These are phyloP conservation scores for Pestalotiopsis fici DNA, from an alignment of 2,329 filamentous ascomycete genomes.

Conservation along the genomic window DNA sequence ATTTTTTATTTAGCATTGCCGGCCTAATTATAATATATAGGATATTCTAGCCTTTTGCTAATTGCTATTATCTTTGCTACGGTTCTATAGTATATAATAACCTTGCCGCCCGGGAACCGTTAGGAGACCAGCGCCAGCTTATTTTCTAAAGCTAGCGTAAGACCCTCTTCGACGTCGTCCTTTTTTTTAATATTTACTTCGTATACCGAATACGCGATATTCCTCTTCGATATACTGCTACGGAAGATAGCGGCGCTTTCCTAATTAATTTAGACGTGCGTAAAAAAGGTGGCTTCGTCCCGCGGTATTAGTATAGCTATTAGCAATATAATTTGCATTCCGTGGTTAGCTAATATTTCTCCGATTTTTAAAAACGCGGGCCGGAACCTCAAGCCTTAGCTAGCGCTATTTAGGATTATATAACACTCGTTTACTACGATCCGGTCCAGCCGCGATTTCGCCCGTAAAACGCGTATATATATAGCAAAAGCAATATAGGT, in stretches of 20 bases:
- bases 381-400: not conserved
- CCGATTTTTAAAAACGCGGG: not conserved
- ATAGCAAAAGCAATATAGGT: not conserved
- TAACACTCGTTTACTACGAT: not conserved
- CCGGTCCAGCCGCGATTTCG: not conserved
- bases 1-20: not conserved
- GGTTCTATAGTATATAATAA: not conserved
- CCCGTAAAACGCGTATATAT: not conserved
- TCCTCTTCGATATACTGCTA: not conserved
- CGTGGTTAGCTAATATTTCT: not conserved
- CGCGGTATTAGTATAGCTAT: not conserved
- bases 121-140: not conserved
- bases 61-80: not conserved
- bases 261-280: not conserved
- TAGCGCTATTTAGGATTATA: not conserved
- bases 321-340: not conserved
- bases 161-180: not conserved
- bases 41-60: not conserved
- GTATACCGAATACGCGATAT: not conserved
- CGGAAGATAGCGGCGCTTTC: not conserved
- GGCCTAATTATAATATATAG: not conserved
- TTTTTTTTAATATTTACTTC: not conserved
- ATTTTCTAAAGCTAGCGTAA: not conserved
- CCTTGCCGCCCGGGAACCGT: not conserved
- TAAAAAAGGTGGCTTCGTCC: not conserved